These are phyloP conservation scores for Favolaschia claudopus DNA, from an alignment of 768 basidiomycete species.

Conservation along the genomic window DNA sequence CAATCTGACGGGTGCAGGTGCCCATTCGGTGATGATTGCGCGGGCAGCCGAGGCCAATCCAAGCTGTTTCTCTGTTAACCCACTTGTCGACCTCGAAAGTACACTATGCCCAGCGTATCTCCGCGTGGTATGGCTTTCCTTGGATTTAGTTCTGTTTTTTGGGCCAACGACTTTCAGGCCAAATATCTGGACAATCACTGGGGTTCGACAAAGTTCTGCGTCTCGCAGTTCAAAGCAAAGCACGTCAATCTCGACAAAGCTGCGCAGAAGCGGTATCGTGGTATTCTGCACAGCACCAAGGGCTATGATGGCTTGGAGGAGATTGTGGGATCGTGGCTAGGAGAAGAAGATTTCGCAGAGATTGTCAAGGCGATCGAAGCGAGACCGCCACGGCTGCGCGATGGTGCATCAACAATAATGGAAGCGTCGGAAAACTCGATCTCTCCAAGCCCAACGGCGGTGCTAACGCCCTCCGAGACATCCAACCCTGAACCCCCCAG, in stretches of 20 bases:
- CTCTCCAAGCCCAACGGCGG: constrained; percentile 9
- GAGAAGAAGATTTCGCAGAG: constrained; percentile 66
- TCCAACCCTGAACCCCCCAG: constrained; percentile 67
- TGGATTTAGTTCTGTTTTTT: neutral
- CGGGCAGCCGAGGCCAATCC: constrained; percentile 94
- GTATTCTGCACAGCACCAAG: constrained; percentile 67
- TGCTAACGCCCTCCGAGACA: constrained; percentile 58
- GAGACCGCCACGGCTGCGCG: constrained; percentile 31
- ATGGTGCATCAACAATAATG: constrained; percentile 28
- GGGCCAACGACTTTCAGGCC: constrained; percentile 50
- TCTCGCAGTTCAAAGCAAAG: constrained; percentile 79
- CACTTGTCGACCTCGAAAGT: constrained; percentile 71
- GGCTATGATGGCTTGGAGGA: constrained; percentile 61
- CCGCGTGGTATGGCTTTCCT: constrained; percentile 60
- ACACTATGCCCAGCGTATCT: constrained; percentile 78
- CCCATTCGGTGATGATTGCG: constrained; percentile 95
- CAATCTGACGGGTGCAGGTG: constrained; percentile 52
- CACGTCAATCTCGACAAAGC: constrained; percentile 64
- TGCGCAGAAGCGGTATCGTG: constrained; percentile 63
- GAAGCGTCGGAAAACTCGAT: constrained; percentile 20
- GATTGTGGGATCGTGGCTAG: constrained; percentile 62
- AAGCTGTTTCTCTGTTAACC: constrained; percentile 78
- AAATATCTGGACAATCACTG: constrained; percentile 82
- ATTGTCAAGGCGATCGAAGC: constrained; percentile 61
- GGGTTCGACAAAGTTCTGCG: constrained; percentile 88